Evolutionary conservation across 768 basidiomycete species (phyloP).

Genomic region (Trichaptum fuscoviolaceum): DNA sequence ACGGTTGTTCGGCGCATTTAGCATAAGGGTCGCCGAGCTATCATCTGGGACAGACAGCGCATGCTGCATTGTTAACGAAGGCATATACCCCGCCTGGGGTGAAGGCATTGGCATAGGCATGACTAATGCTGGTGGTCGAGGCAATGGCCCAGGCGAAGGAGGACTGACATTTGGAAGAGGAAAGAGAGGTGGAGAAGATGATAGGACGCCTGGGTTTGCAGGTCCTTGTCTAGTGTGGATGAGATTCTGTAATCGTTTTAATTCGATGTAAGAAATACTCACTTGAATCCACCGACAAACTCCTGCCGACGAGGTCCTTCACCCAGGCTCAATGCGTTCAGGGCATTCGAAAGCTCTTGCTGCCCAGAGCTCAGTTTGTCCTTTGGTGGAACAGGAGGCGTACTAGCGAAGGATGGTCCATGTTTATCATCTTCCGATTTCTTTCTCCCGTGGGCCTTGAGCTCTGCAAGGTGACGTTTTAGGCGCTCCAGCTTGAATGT

Average conservation of each 20-base stretch:
- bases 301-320: background rate
- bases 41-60: constrained; percentile 17
- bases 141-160: constrained; percentile 19
- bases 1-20: background rate
- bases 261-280: background rate
- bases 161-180: constrained; percentile 5
- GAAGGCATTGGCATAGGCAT: constrained; percentile 28
- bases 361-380: background rate
- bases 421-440: background rate
- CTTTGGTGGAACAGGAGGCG: background rate
- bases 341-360: background rate
- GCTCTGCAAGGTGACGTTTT: constrained; percentile 1
- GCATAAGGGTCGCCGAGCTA: constrained; percentile 9
- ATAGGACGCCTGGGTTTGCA: background rate
- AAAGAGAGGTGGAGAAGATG: constrained; percentile 1
- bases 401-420: background rate
- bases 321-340: background rate
- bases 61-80: constrained; percentile 33
- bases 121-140: constrained; percentile 21
- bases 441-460: background rate
- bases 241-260: no score
- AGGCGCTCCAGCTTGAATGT: constrained; percentile 4
- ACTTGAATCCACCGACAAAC: background rate
- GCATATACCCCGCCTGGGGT: constrained; percentile 23
- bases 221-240: background rate